Percentiles rank a stretch among this genome's conserved stretches.
phyloP scores from a whole-genome alignment of 1,284 basidiomycete genomes.

The Cutaneotrichosporon dermatis region DNA sequence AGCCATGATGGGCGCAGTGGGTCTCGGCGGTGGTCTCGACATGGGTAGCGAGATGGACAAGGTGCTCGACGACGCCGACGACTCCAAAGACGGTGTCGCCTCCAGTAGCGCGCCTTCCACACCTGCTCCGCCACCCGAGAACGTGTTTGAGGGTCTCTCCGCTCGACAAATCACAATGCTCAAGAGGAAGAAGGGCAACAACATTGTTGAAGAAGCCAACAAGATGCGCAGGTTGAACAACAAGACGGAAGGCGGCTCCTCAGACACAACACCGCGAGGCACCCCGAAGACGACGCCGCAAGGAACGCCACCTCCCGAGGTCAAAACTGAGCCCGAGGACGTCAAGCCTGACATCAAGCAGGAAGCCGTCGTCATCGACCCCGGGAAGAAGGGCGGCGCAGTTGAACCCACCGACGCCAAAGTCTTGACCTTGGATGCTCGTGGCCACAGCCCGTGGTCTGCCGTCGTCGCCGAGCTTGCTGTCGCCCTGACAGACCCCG shows the following conservation, averaged over 20 bases:
- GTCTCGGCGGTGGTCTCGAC: constrained; percentile 40
- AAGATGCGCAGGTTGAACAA: constrained; percentile 45
- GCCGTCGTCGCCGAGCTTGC: constrained; percentile 76
- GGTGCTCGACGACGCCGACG: constrained; percentile 37
- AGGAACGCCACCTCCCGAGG: constrained; percentile 8
- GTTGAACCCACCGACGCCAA: constrained; percentile 33
- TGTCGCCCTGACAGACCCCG: constrained; percentile 74
- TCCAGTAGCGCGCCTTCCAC: constrained; percentile 1
- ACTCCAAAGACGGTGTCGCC: constrained; percentile 19
- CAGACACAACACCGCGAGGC: constrained; percentile 8
- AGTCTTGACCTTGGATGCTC: constrained; percentile 32
- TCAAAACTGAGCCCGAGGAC: constrained; percentile 14
- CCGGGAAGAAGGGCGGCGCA: constrained; percentile 45
- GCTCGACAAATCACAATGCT: constrained; percentile 48
- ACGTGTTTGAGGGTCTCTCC: constrained; percentile 47
- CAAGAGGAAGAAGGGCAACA: constrained; percentile 49
- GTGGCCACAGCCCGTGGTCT: constrained; percentile 83
- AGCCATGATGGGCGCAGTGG: constrained; percentile 45
- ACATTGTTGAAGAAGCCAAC: constrained; percentile 43
- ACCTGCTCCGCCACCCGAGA: constrained; percentile 22
- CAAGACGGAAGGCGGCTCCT: constrained; percentile 10
- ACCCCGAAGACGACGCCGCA: constrained; percentile 18
- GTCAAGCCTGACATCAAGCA: constrained; percentile 16
- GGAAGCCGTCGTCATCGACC: constrained; percentile 42
- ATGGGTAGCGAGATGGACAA: constrained; percentile 42